A percentile compares a stretch with the other conserved stretches of the same genome.
phyloP scores from a whole-genome alignment of 495 filamentous ascomycete species.

The Penicillium robsamsonii region DNA sequence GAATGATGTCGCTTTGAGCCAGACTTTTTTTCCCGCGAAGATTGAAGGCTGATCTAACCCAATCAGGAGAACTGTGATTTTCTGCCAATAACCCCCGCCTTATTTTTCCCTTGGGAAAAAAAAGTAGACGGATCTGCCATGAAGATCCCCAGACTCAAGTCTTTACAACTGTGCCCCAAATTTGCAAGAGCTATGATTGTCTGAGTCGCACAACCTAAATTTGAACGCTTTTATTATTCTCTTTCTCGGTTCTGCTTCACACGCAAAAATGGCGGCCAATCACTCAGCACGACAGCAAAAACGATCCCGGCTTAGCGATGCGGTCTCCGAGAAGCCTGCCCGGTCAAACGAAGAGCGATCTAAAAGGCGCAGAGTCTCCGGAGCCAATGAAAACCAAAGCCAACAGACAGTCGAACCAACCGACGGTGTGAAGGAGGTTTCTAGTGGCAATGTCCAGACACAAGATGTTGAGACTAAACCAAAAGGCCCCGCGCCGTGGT shows the following conservation, averaged over 20 bases:
- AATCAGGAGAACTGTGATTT: slow-evolving; percentile 11
- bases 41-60: slow-evolving; percentile 14
- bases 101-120: slow-evolving; percentile 20
- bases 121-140: slow-evolving; percentile 16
- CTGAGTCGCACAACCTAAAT: not conserved
- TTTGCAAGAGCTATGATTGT: slow-evolving; percentile 6
- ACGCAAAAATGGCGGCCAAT: slow-evolving; percentile 21
- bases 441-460: slow-evolving; percentile 3
- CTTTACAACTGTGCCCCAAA: not conserved
- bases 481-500: slow-evolving; percentile 29
- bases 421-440: not conserved
- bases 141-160: slow-evolving; percentile 5
- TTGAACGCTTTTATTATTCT: not conserved
- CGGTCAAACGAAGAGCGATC: slow-evolving; percentile 24
- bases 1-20: slow-evolving; percentile 17
- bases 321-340: slow-evolving; percentile 24
- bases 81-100: slow-evolving; percentile 24
- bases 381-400: slow-evolving; percentile 9
- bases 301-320: slow-evolving; percentile 38
- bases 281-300: slow-evolving; percentile 31
- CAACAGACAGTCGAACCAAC: not conserved
- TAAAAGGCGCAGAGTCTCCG: slow-evolving; percentile 40
- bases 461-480: slow-evolving; percentile 11
- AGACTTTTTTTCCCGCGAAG: slow-evolving; percentile 23
- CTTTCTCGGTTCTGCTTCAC: not conserved